Conservation (phyloP, 139 green algal genomes). For the Pseudopediastrum boryanum region DNA sequence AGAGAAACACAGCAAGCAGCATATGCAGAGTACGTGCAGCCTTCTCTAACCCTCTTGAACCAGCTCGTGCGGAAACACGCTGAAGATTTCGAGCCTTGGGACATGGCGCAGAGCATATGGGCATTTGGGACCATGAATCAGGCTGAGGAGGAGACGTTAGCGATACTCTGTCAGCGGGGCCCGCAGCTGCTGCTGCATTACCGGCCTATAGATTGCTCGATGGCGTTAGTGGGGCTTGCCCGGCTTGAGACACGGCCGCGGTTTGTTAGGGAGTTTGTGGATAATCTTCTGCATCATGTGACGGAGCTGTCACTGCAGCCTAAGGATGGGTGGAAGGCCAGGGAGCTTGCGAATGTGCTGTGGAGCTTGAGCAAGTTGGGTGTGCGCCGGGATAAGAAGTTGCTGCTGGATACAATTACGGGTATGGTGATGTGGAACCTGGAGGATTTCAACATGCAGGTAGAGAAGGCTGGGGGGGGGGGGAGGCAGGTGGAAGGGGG, state of each 20-base stretch:
- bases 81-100: constrained; percentile 1
- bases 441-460: constrained; percentile 16
- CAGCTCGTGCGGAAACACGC: constrained; percentile 29
- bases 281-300: constrained; percentile 20
- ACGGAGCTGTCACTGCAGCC: neutral
- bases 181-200: constrained; percentile 4
- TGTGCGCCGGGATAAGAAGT: neutral
- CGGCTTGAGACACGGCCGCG: constrained; percentile 13
- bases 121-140: constrained; percentile 26
- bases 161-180: constrained; percentile 18
- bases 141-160: constrained; percentile 15
- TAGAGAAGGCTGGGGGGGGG: neutral
- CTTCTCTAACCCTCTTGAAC: constrained; percentile 11
- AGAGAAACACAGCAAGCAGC: constrained; percentile 25
- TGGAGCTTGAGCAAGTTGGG: constrained; percentile 23
- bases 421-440: constrained; percentile 25
- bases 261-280: constrained; percentile 29
- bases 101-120: constrained; percentile 18
- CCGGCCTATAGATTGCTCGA: constrained; percentile 3
- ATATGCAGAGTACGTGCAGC: constrained; percentile 22
- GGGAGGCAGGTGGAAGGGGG: neutral
- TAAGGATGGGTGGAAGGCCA: neutral
- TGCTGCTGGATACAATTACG: constrained; percentile 16
- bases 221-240: constrained; percentile 17
- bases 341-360: constrained; percentile 13